These are phyloP conservation scores for Arthrinium puccinioides DNA, from an alignment of 2,329 filamentous ascomycete species.

Conservation along the genomic window DNA sequence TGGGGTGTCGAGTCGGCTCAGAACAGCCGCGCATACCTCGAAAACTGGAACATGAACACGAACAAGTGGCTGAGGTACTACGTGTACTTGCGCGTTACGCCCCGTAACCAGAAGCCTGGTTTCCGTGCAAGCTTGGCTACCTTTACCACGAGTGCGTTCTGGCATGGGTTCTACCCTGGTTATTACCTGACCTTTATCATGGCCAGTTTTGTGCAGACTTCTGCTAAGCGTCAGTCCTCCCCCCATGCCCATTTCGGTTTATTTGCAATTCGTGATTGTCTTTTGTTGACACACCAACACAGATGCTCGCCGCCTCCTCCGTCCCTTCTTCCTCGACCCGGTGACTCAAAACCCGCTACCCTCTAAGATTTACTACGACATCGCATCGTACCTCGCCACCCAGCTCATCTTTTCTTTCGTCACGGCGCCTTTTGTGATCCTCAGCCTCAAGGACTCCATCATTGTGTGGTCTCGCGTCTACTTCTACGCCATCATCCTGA, in stretches of 20 bases:
- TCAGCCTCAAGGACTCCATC: slow-evolving; percentile 64
- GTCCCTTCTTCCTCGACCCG: slow-evolving; percentile 85
- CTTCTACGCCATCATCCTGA: slow-evolving; percentile 74
- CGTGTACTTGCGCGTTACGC: slow-evolving; percentile 89
- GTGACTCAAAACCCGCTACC: slow-evolving; percentile 61
- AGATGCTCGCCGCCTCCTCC: slow-evolving; percentile 86
- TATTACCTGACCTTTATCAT: slow-evolving; percentile 91
- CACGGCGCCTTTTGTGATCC: slow-evolving; percentile 77
- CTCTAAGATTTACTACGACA: slow-evolving; percentile 80
- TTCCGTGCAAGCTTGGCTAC: slow-evolving; percentile 92
- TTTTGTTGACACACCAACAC: too few species aligned
- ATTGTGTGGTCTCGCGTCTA: slow-evolving; percentile 79
- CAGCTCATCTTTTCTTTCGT: slow-evolving; percentile 80
- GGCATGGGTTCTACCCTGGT: slow-evolving; percentile 96
- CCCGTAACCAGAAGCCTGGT: slow-evolving; percentile 90
- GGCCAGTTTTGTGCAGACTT: slow-evolving; percentile 85
- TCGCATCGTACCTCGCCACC: slow-evolving; percentile 66
- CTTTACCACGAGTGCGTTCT: slow-evolving; percentile 89
- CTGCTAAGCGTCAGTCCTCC: slow-evolving; percentile 75
- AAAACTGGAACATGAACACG: slow-evolving; percentile 97
- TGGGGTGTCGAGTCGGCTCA: slow-evolving; percentile 82
- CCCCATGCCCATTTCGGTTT: background rate
- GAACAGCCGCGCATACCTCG: slow-evolving; percentile 87
- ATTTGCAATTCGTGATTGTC: too few species aligned
- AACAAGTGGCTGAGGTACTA: slow-evolving; percentile 97